Evolutionary conservation across 2,329 filamentous ascomycete species (phyloP).

Genomic region (Mycosphaerella sp.): DNA sequence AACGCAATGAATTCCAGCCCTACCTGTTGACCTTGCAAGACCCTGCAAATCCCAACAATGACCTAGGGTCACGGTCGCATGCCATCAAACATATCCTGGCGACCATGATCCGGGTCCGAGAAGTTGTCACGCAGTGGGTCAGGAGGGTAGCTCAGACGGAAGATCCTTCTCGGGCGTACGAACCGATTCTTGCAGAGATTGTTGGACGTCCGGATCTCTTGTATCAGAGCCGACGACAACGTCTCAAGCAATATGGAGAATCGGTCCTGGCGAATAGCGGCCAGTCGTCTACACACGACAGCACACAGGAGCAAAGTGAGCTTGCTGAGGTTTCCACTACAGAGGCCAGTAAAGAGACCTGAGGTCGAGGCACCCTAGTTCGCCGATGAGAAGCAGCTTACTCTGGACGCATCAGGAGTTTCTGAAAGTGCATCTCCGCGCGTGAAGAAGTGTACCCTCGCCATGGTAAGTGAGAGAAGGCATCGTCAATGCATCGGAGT

Average conservation of each 20-base stretch:
- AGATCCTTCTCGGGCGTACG: neutral
- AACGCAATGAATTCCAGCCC: constrained; percentile 31
- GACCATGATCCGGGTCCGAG: constrained; percentile 33
- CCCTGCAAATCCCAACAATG: constrained; percentile 52
- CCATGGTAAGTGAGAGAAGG: too few relatives aligned
- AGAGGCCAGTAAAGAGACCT: too few relatives aligned
- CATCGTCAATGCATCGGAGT: too few relatives aligned
- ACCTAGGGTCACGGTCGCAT: constrained; percentile 48
- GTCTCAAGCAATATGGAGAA: constrained; percentile 25
- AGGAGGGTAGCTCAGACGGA: neutral
- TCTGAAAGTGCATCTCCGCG: too few relatives aligned
- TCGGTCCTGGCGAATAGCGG: neutral
- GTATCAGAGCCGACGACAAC: constrained; percentile 21
- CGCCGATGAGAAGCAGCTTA: too few relatives aligned
- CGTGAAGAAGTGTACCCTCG: too few relatives aligned
- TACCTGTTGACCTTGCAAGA: constrained; percentile 53
- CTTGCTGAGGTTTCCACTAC: neutral
- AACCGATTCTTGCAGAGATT: constrained; percentile 20
- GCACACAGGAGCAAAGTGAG: neutral
- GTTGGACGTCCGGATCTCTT: constrained; percentile 30
- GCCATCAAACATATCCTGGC: constrained; percentile 47
- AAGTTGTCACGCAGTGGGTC: neutral
- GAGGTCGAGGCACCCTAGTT: too few relatives aligned
- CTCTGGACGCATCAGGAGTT: too few relatives aligned
- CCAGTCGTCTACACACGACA: neutral